Conservation (phyloP, 1,284 basidiomycete species). For the Ustilago nuda region DNA sequence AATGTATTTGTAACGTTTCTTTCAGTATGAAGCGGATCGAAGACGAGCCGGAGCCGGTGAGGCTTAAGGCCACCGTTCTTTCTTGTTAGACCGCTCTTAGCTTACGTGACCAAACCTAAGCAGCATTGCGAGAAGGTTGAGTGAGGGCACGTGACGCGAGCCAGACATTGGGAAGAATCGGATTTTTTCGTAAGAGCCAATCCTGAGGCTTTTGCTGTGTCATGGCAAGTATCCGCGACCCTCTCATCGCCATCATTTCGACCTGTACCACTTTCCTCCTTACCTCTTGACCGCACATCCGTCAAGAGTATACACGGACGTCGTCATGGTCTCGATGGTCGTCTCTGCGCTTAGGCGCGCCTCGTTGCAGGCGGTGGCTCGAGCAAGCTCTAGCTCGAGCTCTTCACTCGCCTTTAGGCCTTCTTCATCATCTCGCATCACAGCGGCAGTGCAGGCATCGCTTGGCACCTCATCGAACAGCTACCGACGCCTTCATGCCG, state of each 20-base stretch:
- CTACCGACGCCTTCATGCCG: conserved; percentile 23
- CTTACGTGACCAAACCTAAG: conserved; percentile 22
- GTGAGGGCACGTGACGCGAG: conserved; percentile 33
- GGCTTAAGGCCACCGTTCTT: neutral
- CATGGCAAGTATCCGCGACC: neutral
- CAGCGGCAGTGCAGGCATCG: conserved; percentile 24
- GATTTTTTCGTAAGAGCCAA: conserved; percentile 38
- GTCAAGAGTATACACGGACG: neutral
- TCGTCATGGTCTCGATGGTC: conserved; percentile 32
- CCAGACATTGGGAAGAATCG: conserved; percentile 26
- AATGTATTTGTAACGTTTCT: conserved; percentile 26
- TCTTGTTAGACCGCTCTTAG: neutral
- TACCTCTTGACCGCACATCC: neutral
- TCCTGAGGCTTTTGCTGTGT: conserved; percentile 10
- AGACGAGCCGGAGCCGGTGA: neutral
- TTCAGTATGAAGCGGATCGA: neutral
- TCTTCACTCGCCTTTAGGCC: conserved; percentile 15
- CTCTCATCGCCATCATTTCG: conserved; percentile 7
- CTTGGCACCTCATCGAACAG: conserved; percentile 2
- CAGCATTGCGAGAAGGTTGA: neutral
- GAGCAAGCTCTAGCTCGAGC: conserved; percentile 24
- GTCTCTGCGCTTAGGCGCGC: conserved; percentile 32
- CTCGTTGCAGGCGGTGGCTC: conserved; percentile 32
- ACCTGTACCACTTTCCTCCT: neutral
- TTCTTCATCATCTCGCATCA: conserved; percentile 29